A percentile compares a stretch with the other conserved stretches of the same genome.
Evolutionary conservation across 495 filamentous ascomycete genomes (phyloP).

Genomic region (Rusavskia elegans): DNA sequence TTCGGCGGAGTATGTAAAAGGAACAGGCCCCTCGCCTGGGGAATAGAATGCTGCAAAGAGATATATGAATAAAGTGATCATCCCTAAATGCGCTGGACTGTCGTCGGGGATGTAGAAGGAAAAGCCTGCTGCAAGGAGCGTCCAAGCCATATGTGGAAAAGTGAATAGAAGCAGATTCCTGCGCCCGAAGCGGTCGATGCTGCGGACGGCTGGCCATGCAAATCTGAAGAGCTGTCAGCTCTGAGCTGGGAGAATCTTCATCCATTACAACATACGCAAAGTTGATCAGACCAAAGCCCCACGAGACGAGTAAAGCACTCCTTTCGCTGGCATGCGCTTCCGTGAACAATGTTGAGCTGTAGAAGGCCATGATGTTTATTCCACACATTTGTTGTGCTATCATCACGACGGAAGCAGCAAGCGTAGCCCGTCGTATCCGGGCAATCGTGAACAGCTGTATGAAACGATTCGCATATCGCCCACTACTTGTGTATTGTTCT

Average conservation of each 20-base stretch:
- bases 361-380: slow-evolving; percentile 78
- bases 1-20: slow-evolving; percentile 68
- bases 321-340: slow-evolving; percentile 41
- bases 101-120: slow-evolving; percentile 46
- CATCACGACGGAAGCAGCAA: slow-evolving; percentile 51
- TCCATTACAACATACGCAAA: slow-evolving; percentile 27
- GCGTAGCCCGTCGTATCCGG: slow-evolving; percentile 42
- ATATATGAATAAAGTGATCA: slow-evolving; percentile 58
- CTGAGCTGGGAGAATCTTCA: no score
- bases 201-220: slow-evolving; percentile 66
- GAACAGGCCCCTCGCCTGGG: slow-evolving; percentile 68
- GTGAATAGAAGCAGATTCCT: slow-evolving; percentile 65
- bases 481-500: slow-evolving; percentile 5
- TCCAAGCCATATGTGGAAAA: slow-evolving; percentile 75
- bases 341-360: slow-evolving; percentile 57
- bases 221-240: slow-evolving; percentile 24
- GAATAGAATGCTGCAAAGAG: slow-evolving; percentile 60
- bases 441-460: slow-evolving; percentile 42
- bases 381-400: slow-evolving; percentile 78
- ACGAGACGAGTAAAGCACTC: slow-evolving; percentile 52
- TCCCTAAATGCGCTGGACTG: slow-evolving; percentile 36
- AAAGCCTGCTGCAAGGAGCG: slow-evolving; percentile 54
- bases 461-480: slow-evolving; percentile 33
- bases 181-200: slow-evolving; percentile 75
- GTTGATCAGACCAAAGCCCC: slow-evolving; percentile 68